Evolutionary conservation across 2,329 filamentous ascomycete species (phyloP).

Genomic region (Bimuria novae-zelandiae): DNA sequence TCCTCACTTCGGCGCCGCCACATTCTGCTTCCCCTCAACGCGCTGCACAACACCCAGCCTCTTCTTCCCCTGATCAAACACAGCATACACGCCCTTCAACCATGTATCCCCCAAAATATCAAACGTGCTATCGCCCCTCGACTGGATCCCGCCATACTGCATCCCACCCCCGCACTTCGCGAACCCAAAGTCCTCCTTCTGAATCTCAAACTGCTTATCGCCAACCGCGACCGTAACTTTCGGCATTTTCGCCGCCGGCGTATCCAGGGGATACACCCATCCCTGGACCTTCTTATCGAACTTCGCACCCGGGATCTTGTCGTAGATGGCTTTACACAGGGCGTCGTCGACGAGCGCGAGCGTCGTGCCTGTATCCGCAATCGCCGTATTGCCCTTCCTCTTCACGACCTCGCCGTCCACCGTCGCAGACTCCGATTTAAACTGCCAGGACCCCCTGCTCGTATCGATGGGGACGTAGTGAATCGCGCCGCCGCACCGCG

Average conservation of each 20-base stretch:
- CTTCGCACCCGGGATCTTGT: slow-evolving; percentile 63
- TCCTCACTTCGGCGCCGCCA: slow-evolving; percentile 13
- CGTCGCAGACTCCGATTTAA: slow-evolving; percentile 61
- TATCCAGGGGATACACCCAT: slow-evolving; percentile 64
- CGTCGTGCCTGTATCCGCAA: slow-evolving; percentile 74
- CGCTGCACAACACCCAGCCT: slow-evolving; percentile 65
- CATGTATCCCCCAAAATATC: slow-evolving; percentile 69
- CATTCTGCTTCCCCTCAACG: slow-evolving; percentile 33
- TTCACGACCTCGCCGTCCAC: slow-evolving; percentile 61
- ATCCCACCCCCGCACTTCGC: slow-evolving; percentile 59
- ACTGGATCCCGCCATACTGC: slow-evolving; percentile 70
- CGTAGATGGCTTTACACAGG: slow-evolving; percentile 66
- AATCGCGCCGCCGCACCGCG: slow-evolving; percentile 58
- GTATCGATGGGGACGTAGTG: slow-evolving; percentile 67
- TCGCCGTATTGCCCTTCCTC: slow-evolving; percentile 64
- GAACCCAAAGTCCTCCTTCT: slow-evolving; percentile 67
- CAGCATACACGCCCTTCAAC: slow-evolving; percentile 67
- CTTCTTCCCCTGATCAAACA: slow-evolving; percentile 66
- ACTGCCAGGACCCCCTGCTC: slow-evolving; percentile 70
- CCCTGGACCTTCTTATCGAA: slow-evolving; percentile 61
- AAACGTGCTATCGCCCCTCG: slow-evolving; percentile 58
- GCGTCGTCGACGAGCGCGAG: slow-evolving; percentile 67
- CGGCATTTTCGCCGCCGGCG: slow-evolving; percentile 60
- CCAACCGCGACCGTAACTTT: slow-evolving; percentile 67
- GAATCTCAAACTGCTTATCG: slow-evolving; percentile 61